These are phyloP conservation scores for Mrakia gelida DNA, from an alignment of 768 basidiomycete genomes.

Conservation along the genomic window DNA sequence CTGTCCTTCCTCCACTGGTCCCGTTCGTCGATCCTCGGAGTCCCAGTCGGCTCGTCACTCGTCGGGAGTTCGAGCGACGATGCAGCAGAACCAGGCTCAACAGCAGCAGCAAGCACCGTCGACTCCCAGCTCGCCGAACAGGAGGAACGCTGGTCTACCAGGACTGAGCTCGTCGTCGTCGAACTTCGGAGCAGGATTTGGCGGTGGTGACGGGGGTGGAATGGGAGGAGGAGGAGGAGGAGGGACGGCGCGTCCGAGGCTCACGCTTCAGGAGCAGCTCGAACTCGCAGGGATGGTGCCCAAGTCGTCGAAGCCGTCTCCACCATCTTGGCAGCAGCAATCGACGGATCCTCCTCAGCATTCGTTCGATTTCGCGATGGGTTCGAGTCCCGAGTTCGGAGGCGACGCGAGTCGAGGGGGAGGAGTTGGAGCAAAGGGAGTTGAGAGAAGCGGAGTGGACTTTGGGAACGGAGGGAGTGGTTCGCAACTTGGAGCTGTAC, in stretches of 20 bases:
- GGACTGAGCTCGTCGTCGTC: neutral
- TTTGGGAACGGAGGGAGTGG: too few relatives aligned
- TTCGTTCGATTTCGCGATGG: neutral
- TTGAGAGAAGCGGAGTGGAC: too few relatives aligned
- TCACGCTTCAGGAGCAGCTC: neutral
- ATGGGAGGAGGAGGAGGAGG: too few relatives aligned
- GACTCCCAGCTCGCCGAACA: neutral
- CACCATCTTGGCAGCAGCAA: neutral
- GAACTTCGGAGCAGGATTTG: neutral
- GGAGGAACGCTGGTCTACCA: neutral
- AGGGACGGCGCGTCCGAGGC: neutral
- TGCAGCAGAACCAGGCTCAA: neutral
- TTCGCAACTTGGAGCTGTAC: too few relatives aligned
- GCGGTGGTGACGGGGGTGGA: too few relatives aligned
- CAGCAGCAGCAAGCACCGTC: neutral
- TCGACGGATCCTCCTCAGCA: neutral
- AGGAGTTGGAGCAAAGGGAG: too few relatives aligned
- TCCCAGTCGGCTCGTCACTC: neutral
- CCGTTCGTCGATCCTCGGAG: neutral
- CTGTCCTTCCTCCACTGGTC: neutral
- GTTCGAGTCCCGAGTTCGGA: neutral
- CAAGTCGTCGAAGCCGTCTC: neutral
- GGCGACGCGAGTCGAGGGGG: neutral
- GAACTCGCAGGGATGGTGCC: slow-evolving; percentile 1
- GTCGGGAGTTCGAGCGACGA: neutral